Percentiles rank a stretch among this genome's conserved stretches.
These are phyloP conservation scores for Colletotrichum paranaense DNA, from an alignment of 2,329 filamentous ascomycete genomes.

Conservation along the genomic window DNA sequence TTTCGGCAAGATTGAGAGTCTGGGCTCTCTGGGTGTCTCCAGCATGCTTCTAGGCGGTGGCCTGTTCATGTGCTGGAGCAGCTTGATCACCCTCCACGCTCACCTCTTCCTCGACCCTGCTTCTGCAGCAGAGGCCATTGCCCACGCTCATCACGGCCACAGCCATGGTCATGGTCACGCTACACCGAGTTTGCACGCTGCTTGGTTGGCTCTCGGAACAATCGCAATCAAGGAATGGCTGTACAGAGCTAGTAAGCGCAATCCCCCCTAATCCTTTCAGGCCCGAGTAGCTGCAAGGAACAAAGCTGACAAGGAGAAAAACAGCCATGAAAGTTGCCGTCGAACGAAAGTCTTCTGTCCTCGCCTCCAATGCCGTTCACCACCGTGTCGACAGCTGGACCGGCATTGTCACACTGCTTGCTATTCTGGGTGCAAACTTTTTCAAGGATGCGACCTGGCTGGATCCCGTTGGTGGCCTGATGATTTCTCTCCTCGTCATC, in stretches of 20 bases:
- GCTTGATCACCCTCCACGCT: constrained; percentile 74
- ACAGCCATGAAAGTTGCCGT: constrained; percentile 93
- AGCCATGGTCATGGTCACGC: constrained; percentile 71
- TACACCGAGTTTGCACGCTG: constrained; percentile 90
- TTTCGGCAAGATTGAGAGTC: constrained; percentile 97
- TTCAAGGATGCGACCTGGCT: constrained; percentile 89
- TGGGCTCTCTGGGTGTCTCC: constrained; percentile 93
- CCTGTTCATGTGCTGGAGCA: constrained; percentile 89
- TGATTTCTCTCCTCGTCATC: constrained; percentile 95
- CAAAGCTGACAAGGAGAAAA: constrained; percentile 13
- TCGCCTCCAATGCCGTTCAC: constrained; percentile 95
- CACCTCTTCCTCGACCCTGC: constrained; percentile 77
- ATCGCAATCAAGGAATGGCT: constrained; percentile 97
- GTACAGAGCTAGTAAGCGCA: constrained; percentile 89
- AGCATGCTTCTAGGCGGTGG: constrained; percentile 90
- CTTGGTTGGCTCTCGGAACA: constrained; percentile 91
- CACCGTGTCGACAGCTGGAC: constrained; percentile 97
- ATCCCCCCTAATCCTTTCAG: background rate
- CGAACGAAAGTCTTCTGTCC: constrained; percentile 93
- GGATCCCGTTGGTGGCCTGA: constrained; percentile 90
- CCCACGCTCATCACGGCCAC: constrained; percentile 71
- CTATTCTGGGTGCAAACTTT: constrained; percentile 90
- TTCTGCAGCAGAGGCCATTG: constrained; percentile 62
- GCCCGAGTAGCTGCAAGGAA: background rate
- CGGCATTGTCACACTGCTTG: constrained; percentile 89